Percentiles rank a stretch among this genome's conserved stretches.
Conservation (phyloP, 805 yeast species). For the Cyberlindnera americana region DNA sequence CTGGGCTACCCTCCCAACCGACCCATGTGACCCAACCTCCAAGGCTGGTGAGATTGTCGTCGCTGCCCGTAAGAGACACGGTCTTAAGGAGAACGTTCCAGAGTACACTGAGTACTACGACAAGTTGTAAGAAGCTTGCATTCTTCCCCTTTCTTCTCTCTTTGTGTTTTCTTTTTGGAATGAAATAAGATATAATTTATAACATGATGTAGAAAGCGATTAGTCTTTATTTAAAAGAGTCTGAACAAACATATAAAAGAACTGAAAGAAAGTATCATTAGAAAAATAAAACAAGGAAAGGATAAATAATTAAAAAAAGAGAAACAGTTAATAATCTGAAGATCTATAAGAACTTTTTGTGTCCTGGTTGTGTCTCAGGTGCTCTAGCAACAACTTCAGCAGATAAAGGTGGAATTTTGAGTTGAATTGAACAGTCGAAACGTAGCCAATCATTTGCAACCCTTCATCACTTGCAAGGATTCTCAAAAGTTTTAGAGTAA, state of each 20-base stretch:
- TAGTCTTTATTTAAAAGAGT: too few relatives aligned
- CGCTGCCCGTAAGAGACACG: slow-evolving; percentile 89
- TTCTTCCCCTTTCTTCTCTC: slow-evolving; percentile 1
- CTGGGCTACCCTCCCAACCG: slow-evolving; percentile 90
- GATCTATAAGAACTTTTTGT: neutral
- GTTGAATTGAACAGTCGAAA: slow-evolving; percentile 22
- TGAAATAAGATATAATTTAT: slow-evolving; percentile 13
- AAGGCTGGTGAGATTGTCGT: slow-evolving; percentile 64
- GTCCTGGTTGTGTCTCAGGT: slow-evolving; percentile 2
- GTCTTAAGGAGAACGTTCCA: slow-evolving; percentile 96
- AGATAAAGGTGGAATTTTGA: slow-evolving; percentile 23
- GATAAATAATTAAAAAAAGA: neutral
- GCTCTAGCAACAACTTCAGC: slow-evolving; percentile 16
- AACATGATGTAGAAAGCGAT: neutral
- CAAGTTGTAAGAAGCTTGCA: slow-evolving; percentile 54
- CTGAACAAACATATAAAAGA: too few relatives aligned
- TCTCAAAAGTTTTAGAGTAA: slow-evolving; percentile 21
- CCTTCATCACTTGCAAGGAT: slow-evolving; percentile 20
- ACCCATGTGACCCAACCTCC: slow-evolving; percentile 82
- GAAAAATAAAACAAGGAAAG: neutral
- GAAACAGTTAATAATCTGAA: neutral
- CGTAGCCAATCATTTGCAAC: slow-evolving; percentile 21
- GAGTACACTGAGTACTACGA: slow-evolving; percentile 99
- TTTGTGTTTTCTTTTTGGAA: slow-evolving; percentile 4
- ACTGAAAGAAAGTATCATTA: neutral